Base-by-base conservation (phyloP, 345 rosid genomes). In the Syzygium oleosum region DNA sequence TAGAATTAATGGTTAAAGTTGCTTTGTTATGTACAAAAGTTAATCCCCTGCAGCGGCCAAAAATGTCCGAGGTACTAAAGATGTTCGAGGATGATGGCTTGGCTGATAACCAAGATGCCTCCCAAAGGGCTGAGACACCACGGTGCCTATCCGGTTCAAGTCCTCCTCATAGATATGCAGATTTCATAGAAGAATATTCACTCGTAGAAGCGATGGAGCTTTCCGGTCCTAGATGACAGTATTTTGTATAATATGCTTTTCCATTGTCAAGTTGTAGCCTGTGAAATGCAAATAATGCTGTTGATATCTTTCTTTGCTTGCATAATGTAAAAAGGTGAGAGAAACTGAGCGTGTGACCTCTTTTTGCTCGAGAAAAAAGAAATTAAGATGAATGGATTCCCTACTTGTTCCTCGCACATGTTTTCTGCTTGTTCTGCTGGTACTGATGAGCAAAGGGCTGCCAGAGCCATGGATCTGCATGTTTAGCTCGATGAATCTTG, bases 141-240 rank as follows among this genome's bases (percentile, higher is more conserved):
- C 92, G 87, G 89, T 88, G 55, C 51, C 87, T 92, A 49, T 85
- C 92, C 4, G 89, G 87, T 49, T 95, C 91, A 43, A 89, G 86
- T 55, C 92, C 89, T 27, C 90, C 87, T 34, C 86, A 84, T 34
- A 90, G 92, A 87, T 95, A 96, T 89, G 93, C 96, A 1, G 97
- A 96, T 89, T 95, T 87, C 52, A 93, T 95, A 59, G 97, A 96
- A 90, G 99, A 96, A 88, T 95, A 98, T 27, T 96, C 99, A 55
- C 95, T 96, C 61, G 95, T 95, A 7, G 99, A 96, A 91, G 99
- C 97, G 73, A 96, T 96, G 95, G 99, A 96, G 91, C 99, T 96
- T 86, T 96, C 99, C 0, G 99, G 99, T 17, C 99, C 99, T 46
- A 90, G 99, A 88, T 96, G 91, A 93, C 85, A 84, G 19, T 21